Evolutionary conservation across 495 filamentous ascomycete genomes (phyloP).

Genomic region (Trichoderma reesei): DNA sequence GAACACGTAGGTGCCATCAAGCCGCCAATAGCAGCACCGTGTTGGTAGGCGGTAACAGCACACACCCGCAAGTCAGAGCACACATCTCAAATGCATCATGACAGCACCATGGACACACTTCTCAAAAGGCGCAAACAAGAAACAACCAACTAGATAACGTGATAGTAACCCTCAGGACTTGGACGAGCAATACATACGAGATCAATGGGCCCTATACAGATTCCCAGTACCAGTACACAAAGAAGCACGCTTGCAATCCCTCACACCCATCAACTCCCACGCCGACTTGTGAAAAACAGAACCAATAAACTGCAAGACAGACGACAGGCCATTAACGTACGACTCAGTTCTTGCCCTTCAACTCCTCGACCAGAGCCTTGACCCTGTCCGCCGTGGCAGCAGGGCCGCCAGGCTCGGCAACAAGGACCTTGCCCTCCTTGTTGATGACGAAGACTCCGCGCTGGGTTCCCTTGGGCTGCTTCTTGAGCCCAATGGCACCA

Average conservation of each 20-base stretch:
- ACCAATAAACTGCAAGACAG: background rate
- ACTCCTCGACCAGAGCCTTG: conserved; percentile 34
- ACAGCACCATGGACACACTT: background rate
- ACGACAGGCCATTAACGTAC: background rate
- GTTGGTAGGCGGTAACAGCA: too few relatives aligned
- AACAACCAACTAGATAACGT: background rate
- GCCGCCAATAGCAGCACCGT: too few relatives aligned
- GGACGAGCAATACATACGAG: conserved; percentile 6
- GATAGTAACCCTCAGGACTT: background rate
- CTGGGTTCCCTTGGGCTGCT: conserved; percentile 61
- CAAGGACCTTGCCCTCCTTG: conserved; percentile 61
- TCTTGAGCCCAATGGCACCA: conserved; percentile 65
- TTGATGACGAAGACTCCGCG: conserved; percentile 82
- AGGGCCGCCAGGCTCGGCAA: conserved; percentile 50
- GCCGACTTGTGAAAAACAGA: background rate
- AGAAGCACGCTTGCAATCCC: conserved; percentile 7
- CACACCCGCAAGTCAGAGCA: too few relatives aligned
- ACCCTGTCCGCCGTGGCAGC: conserved; percentile 48
- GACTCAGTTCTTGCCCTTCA: conserved; percentile 1
- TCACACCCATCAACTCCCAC: conserved; percentile 2
- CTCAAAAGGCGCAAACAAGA: background rate
- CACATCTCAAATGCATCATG: too few relatives aligned
- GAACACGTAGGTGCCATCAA: too few relatives aligned
- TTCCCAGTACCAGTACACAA: conserved; percentile 6
- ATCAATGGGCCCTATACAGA: conserved; percentile 1